A percentile compares a stretch with the other conserved stretches of the same genome.
phyloP scores from a whole-genome alignment of 345 rosid species.

The Atalantia buxifolia region DNA sequence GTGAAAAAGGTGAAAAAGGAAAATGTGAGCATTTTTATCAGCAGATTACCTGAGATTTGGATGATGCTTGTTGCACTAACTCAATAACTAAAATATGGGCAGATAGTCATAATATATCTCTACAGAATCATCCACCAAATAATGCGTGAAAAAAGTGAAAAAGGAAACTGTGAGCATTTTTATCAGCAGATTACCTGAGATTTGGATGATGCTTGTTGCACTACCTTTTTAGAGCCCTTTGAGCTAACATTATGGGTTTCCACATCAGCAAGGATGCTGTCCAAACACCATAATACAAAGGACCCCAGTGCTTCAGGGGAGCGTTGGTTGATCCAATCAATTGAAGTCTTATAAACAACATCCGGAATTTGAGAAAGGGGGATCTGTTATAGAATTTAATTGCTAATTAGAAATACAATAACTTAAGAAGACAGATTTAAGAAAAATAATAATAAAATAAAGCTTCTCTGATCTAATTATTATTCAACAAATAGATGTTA shows the following conservation, averaged over 20 bases:
- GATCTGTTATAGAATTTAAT: slow-evolving; percentile 33
- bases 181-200: slow-evolving; percentile 44
- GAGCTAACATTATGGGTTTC: slow-evolving; percentile 45
- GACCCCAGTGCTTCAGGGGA: slow-evolving; percentile 56
- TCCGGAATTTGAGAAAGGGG: slow-evolving; percentile 64
- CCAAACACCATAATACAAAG: slow-evolving; percentile 64
- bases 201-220: slow-evolving; percentile 51
- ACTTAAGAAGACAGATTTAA: neutral
- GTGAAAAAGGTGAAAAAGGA: neutral
- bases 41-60: slow-evolving; percentile 58
- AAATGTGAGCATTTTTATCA: slow-evolving; percentile 2
- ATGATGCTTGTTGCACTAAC: slow-evolving; percentile 43
- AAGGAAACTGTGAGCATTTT: neutral
- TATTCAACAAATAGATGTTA: neutral
- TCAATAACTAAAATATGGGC: neutral
- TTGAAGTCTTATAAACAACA: slow-evolving; percentile 59
- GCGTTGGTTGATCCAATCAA: slow-evolving; percentile 67
- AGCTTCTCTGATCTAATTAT: neutral
- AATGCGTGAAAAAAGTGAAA: neutral
- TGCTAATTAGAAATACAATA: neutral
- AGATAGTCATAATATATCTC: neutral
- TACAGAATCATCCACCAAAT: neutral
- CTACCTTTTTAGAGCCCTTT: slow-evolving; percentile 58
- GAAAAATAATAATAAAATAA: neutral
- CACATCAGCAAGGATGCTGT: slow-evolving; percentile 55